Base-by-base conservation (phyloP, 331 rosid species). In the Ulmus americana region DNA sequence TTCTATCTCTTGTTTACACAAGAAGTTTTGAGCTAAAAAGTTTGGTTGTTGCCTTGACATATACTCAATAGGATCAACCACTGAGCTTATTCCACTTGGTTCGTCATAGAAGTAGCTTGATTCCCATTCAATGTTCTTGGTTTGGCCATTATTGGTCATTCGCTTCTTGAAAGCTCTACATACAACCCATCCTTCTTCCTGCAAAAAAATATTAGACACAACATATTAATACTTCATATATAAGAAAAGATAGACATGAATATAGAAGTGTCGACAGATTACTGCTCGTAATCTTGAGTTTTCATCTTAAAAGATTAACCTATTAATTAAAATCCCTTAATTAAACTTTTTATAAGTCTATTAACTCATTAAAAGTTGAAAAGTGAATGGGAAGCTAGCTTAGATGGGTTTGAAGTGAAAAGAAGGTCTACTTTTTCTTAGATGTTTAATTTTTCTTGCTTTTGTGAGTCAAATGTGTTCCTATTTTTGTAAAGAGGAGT, bases 101-200 rank as follows among this genome's bases (percentile, higher is more conserved):
- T 94, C 97, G 1, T 87, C 96, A 20, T 81, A 84, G 63, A 81
- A 76, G 77, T 82, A 79, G 71, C 75, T 80, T 28, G 91, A 70
- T 52, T 90, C 87, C 96, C 96, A 90, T 51, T 84, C 95, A 20
- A 76, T 51, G 39, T 58, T 75, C 79, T 84, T 89, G 10, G 70
- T 84, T 72, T 82, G 88, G 28, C 78, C 43, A 2, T 41, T 90
- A 64, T 8, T 65, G 45, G 72, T 28, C 9, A 74, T 74, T 80
- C 84, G 76, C 65, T 94, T 94, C 90, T 84, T 94, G 95, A 94
- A 94, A 69, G 99, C 99, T 78, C 91, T 79, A 75, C 99, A 94
- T 0, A 94, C 97, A 4, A 94, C 99, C 99, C 99, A 94, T 65
- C 99, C 99, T 90, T 94, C 99, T 65, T 94, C 99, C 99, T 94